A percentile compares a stretch with the other conserved stretches of the same genome.
These are phyloP conservation scores for Asclepias syriaca DNA, from an alignment of 257 asterid genomes.

Conservation along the genomic window DNA sequence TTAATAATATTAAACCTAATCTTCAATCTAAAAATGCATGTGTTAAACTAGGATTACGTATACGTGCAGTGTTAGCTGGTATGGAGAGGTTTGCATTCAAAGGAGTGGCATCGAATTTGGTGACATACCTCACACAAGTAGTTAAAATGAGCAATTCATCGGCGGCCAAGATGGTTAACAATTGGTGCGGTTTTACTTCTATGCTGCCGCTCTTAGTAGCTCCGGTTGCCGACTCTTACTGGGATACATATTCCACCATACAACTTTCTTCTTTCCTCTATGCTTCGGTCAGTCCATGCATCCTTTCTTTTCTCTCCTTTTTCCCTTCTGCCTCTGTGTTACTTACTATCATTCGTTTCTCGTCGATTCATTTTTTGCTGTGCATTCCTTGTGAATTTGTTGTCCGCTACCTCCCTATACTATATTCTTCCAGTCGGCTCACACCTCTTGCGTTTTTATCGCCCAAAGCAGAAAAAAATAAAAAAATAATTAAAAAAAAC, in stretches of 20 bases:
- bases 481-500: background rate
- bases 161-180: slow-evolving; percentile 76
- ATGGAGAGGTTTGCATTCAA: slow-evolving; percentile 92
- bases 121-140: slow-evolving; percentile 71
- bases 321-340: no score
- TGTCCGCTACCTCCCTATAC: background rate
- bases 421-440: background rate
- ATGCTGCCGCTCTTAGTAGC: slow-evolving; percentile 79
- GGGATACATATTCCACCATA: slow-evolving; percentile 59
- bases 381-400: background rate
- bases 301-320: background rate
- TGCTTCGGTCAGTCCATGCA: slow-evolving; percentile 50
- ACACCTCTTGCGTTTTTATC: background rate
- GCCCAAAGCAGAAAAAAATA: background rate
- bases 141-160: slow-evolving; percentile 77
- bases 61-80: slow-evolving; percentile 55
- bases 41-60: background rate
- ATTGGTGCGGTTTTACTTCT: slow-evolving; percentile 80
- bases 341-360: background rate
- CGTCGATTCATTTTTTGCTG: background rate
- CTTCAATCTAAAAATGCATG: background rate
- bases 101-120: slow-evolving; percentile 94
- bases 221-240: slow-evolving; percentile 69
- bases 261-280: slow-evolving; percentile 56
- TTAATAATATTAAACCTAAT: no score